Percentiles rank a stretch among this genome's conserved stretches.
These are phyloP conservation scores for Chrysoporthe austroafricana DNA, from an alignment of 2,329 filamentous ascomycete species.

Conservation along the genomic window DNA sequence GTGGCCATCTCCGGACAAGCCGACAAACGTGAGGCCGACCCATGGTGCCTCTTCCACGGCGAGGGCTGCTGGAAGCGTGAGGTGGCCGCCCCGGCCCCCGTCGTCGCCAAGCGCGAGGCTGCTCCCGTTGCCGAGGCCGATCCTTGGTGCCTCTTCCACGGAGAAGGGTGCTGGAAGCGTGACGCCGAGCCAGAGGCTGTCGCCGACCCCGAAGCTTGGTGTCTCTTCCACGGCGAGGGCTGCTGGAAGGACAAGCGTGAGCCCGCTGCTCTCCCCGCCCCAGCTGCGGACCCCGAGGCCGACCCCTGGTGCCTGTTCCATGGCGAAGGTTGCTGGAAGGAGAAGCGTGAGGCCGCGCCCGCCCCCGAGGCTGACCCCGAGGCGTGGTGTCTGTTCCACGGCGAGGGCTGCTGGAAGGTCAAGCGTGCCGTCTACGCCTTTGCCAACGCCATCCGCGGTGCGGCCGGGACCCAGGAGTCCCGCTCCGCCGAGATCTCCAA, in stretches of 20 bases:
- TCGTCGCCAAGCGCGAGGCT: slow-evolving; percentile 18
- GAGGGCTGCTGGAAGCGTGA: slow-evolving; percentile 49
- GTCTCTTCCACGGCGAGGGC: slow-evolving; percentile 37
- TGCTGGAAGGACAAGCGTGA: slow-evolving; percentile 39
- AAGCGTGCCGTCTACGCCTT: slow-evolving; percentile 45
- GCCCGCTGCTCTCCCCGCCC: slow-evolving; percentile 19
- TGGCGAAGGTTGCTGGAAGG: slow-evolving; percentile 27
- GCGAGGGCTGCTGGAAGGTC: slow-evolving; percentile 49
- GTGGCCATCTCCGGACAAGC: slow-evolving; percentile 33
- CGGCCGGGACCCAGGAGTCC: slow-evolving; percentile 33
- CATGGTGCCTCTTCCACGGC: slow-evolving; percentile 43
- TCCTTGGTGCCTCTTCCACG: slow-evolving; percentile 31
- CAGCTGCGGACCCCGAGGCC: slow-evolving; percentile 26
- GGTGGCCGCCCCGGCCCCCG: slow-evolving; percentile 38
- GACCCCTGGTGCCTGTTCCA: slow-evolving; percentile 23
- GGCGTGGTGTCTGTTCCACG: slow-evolving; percentile 41
- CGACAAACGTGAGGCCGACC: slow-evolving; percentile 32
- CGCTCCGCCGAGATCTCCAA: slow-evolving; percentile 39
- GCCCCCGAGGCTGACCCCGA: slow-evolving; percentile 34
- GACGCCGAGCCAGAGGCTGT: slow-evolving; percentile 31
- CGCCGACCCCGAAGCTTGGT: slow-evolving; percentile 35
- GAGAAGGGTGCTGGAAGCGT: slow-evolving; percentile 42
- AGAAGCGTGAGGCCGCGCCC: slow-evolving; percentile 33
- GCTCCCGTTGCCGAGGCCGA: slow-evolving; percentile 25
- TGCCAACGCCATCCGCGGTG: slow-evolving; percentile 34